Base-by-base conservation (phyloP, 305 asterid species). In the Fraxinus xanthoxyloides region DNA sequence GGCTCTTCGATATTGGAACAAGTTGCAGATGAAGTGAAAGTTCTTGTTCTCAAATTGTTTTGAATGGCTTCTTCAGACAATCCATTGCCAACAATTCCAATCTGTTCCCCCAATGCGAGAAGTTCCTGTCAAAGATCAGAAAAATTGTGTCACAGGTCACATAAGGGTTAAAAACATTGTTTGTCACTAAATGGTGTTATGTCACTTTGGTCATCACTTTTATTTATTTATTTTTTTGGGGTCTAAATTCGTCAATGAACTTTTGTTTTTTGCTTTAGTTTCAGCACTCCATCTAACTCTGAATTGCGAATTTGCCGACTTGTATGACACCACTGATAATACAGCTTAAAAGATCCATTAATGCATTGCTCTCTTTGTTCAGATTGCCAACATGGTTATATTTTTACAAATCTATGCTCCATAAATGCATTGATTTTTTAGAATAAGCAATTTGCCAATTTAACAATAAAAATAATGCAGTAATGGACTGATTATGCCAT, bases 101-200 rank as follows among this genome's bases (percentile, higher is more conserved):
- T 89, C 78, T 85, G 90, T 81, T 88, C 90, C 63, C 89, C 91
- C 86, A 88, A 76, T 35, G 86, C 91, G 69, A 89, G 89, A 78
- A 88, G 91, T 75, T 89, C 91, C 91, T 88, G 92, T n/a, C 38
- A 43, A 31, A 70, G n/a, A 21, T 17, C 61, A 4, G 23, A 48
- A 48, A 15, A 48, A 51, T n/a, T 15, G 61, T 46, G n/a, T 13
- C 56, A 46, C 19, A 13, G n/a, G n/a, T 43, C 54, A 12, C n/a
- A 43, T 43, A 13, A 46, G n/a, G 56, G 56, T 46, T 46, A 46
- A 46, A 43, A 46, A 13, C n/a, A 46, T 46, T 46, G 56, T 13
- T 46, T 46, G 19, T 3, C 56, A 12, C n/a, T 12, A 46, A 46
- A 13, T 46, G 19, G 56, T 51, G 61, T 4, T 51, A 19, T 17